A percentile compares a stretch with the other conserved stretches of the same genome.
Conservation (phyloP, 169 alveolate species). For the Toxoplasma gondii region DNA sequence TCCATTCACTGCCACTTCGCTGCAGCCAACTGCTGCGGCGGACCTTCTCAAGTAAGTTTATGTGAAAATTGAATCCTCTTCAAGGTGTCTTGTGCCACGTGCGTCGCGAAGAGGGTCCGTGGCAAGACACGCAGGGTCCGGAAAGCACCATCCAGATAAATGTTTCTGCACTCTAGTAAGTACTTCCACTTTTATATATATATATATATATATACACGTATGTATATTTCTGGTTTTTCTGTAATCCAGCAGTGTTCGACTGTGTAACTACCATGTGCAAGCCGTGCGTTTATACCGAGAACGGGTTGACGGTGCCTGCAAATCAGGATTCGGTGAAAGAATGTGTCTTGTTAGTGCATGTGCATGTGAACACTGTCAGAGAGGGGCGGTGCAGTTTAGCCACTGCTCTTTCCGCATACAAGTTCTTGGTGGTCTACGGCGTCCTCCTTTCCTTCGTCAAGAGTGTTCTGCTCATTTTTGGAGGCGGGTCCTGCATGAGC, state of each 20-base stretch:
- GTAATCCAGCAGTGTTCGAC: background rate
- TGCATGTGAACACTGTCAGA: conserved; percentile 19
- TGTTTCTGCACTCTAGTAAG: background rate
- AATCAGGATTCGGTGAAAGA: background rate
- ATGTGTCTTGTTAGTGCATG: background rate
- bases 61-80: background rate
- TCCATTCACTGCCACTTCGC: conserved; percentile 51
- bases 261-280: background rate
- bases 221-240: background rate
- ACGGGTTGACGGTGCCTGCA: background rate
- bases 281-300: background rate
- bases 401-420: conserved; percentile 89
- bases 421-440: conserved; percentile 89
- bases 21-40: conserved; percentile 44
- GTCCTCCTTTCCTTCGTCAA: conserved; percentile 87
- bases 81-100: background rate
- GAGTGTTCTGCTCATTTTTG: conserved; percentile 74
- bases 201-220: background rate
- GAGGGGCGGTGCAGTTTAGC: conserved; percentile 92
- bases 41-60: conserved; percentile 42
- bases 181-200: background rate
- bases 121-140: too few relatives aligned
- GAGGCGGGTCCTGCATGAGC: conserved; percentile 55
- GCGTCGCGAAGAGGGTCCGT: too few relatives aligned
- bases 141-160: background rate